Percentiles rank a stretch among this genome's conserved stretches.
Conservation (phyloP, 1,139 yeast genomes). For the Yamadazyma triangularis region DNA sequence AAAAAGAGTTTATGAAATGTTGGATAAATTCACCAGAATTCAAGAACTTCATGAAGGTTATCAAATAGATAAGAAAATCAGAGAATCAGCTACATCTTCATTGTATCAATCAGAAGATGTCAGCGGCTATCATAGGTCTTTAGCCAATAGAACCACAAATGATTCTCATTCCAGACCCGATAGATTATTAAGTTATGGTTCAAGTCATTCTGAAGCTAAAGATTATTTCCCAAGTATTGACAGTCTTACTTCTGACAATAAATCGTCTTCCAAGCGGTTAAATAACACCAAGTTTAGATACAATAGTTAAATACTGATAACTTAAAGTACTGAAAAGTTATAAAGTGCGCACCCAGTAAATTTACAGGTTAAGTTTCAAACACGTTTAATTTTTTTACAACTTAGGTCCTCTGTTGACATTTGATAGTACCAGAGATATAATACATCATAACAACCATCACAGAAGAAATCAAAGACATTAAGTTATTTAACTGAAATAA, state of each 20-base stretch:
- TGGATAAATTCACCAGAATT: conserved; percentile 56
- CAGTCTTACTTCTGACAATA: conserved; percentile 3
- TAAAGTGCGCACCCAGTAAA: too few species aligned
- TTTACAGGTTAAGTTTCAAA: too few species aligned
- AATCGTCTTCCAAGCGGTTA: conserved; percentile 5
- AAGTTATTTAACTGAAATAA: too few species aligned
- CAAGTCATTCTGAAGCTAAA: conserved; percentile 10
- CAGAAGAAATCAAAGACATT: too few species aligned
- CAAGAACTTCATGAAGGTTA: conserved; percentile 51
- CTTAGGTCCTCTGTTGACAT: too few species aligned
- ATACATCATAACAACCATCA: too few species aligned
- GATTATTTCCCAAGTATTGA: conserved; percentile 12
- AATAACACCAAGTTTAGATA: conserved; percentile 7
- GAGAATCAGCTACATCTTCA: conserved; percentile 13
- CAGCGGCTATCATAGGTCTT: conserved; percentile 2
- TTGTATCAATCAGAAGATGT: conserved; percentile 9
- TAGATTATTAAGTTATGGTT: conserved; percentile 11
- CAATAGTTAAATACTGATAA: too few species aligned
- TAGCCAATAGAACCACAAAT: not conserved
- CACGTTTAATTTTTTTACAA: too few species aligned
- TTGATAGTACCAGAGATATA: too few species aligned
- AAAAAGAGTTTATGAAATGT: conserved; percentile 47
- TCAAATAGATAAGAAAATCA: conserved; percentile 8
- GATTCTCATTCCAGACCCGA: conserved; percentile 12
- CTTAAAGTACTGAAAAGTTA: too few species aligned